Percentiles rank a stretch among this genome's conserved stretches.
These are phyloP conservation scores for Auricularia sp. DNA, from an alignment of 768 basidiomycete species.

Conservation along the genomic window DNA sequence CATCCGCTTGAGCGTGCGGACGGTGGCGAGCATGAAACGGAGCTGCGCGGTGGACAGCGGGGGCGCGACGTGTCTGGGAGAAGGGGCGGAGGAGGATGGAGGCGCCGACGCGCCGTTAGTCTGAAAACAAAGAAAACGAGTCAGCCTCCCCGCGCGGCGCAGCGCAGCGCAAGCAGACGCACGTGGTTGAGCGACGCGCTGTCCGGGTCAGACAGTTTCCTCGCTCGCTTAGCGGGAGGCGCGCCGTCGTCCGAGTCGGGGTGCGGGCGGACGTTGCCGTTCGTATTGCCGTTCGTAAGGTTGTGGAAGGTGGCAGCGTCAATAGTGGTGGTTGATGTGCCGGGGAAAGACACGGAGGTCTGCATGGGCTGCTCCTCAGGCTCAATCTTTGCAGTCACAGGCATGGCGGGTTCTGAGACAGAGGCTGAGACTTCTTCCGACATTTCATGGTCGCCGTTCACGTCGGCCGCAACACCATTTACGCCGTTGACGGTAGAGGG, in stretches of 20 bases:
- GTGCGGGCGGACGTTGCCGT: conserved; percentile 1
- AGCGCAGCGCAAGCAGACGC: too few relatives aligned
- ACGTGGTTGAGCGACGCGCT: conserved; percentile 65
- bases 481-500: conserved; percentile 15
- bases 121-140: too few relatives aligned
- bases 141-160: too few relatives aligned
- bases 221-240: conserved; percentile 74
- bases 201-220: conserved; percentile 68
- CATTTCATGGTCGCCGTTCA: conserved; percentile 13
- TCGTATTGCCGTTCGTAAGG: neutral
- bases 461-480: conserved; percentile 13
- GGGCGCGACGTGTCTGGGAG: conserved; percentile 7
- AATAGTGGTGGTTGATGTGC: neutral
- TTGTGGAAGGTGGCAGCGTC: neutral
- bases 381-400: neutral
- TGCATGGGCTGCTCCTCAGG: conserved; percentile 28
- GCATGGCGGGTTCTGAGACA: conserved; percentile 19
- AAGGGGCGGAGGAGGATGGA: conserved; percentile 9
- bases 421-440: conserved; percentile 11
- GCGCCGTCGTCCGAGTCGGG: conserved; percentile 36
- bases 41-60: conserved; percentile 58
- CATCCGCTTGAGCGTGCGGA: conserved; percentile 76
- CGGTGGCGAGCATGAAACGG: conserved; percentile 65
- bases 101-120: conserved; percentile 18
- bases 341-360: conserved; percentile 6